Conservation (phyloP, 768 basidiomycete species). For the Pulveroboletus sp. region DNA sequence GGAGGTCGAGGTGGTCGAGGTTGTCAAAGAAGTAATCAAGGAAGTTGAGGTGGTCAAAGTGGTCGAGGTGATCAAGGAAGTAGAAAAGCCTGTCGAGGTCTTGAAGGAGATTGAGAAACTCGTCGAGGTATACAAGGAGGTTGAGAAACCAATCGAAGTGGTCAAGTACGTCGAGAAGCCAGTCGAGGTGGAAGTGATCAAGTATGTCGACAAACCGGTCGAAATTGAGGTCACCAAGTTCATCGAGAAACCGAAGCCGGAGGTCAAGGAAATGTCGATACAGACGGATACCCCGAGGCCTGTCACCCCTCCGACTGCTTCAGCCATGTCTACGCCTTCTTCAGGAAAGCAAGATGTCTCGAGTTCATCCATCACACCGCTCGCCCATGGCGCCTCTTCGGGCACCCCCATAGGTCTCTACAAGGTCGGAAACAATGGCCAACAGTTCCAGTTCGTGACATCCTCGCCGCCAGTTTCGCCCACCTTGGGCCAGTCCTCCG, state of each 20-base stretch:
- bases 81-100: conserved; percentile 26
- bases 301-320: conserved; percentile 30
- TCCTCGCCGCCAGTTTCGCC: conserved; percentile 38
- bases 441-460: conserved; percentile 67
- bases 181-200: conserved; percentile 27
- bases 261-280: conserved; percentile 70
- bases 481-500: conserved; percentile 28
- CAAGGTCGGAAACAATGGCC: conserved; percentile 49
- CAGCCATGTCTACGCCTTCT: conserved; percentile 27
- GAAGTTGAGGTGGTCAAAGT: conserved; percentile 37
- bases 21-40: conserved; percentile 27
- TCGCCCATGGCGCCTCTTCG: conserved; percentile 32
- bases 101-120: conserved; percentile 20
- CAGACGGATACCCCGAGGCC: conserved; percentile 65
- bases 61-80: conserved; percentile 27
- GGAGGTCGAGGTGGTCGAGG: conserved; percentile 29
- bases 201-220: conserved; percentile 34
- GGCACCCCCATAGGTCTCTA: conserved; percentile 44
- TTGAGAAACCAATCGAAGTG: conserved; percentile 34
- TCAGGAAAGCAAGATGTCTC: conserved; percentile 24
- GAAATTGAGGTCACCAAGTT: conserved; percentile 21
- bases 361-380: conserved; percentile 31
- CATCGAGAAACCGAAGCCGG: conserved; percentile 50
- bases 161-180: conserved; percentile 30
- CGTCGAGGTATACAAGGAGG: conserved; percentile 22